These are phyloP conservation scores for Harringtonia aguacate DNA, from an alignment of 2,329 filamentous ascomycete species.

Conservation along the genomic window DNA sequence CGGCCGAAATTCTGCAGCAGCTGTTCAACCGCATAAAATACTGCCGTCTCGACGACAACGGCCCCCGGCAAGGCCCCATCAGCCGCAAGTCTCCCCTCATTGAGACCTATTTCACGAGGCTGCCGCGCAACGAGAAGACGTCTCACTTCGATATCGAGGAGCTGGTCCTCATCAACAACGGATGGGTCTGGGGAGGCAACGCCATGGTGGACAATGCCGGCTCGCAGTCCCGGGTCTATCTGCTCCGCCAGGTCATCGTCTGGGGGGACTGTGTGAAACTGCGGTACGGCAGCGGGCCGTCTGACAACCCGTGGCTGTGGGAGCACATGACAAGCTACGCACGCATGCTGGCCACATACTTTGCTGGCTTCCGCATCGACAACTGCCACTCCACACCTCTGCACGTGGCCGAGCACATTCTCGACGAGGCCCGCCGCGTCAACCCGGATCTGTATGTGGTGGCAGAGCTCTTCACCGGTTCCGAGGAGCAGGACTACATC, in stretches of 20 bases:
- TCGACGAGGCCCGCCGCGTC: slow-evolving; percentile 84
- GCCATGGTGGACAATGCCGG: slow-evolving; percentile 91
- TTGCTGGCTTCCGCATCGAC: slow-evolving; percentile 91
- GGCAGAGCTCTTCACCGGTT: slow-evolving; percentile 90
- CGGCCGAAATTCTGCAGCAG: slow-evolving; percentile 76
- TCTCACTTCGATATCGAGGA: slow-evolving; percentile 61
- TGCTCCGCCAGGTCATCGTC: slow-evolving; percentile 91
- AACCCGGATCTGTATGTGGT: slow-evolving; percentile 84
- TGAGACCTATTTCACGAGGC: slow-evolving; percentile 87
- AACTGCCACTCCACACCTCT: slow-evolving; percentile 96
- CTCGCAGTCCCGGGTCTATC: slow-evolving; percentile 78
- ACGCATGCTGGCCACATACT: slow-evolving; percentile 84
- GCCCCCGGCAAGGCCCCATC: slow-evolving; percentile 76
- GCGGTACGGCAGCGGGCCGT: slow-evolving; percentile 67
- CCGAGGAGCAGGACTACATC: slow-evolving; percentile 89
- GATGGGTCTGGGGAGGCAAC: slow-evolving; percentile 98
- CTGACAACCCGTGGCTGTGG: slow-evolving; percentile 92
- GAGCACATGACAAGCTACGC: slow-evolving; percentile 93
- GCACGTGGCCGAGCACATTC: slow-evolving; percentile 85
- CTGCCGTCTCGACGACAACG: slow-evolving; percentile 81
- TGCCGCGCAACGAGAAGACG: slow-evolving; percentile 70
- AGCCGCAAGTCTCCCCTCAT: slow-evolving; percentile 69
- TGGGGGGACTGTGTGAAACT: slow-evolving; percentile 99
- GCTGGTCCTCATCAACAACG: slow-evolving; percentile 84
- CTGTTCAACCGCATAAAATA: slow-evolving; percentile 94